Conservation (phyloP, 768 basidiomycete genomes). For the Pleurotus sapidus region DNA sequence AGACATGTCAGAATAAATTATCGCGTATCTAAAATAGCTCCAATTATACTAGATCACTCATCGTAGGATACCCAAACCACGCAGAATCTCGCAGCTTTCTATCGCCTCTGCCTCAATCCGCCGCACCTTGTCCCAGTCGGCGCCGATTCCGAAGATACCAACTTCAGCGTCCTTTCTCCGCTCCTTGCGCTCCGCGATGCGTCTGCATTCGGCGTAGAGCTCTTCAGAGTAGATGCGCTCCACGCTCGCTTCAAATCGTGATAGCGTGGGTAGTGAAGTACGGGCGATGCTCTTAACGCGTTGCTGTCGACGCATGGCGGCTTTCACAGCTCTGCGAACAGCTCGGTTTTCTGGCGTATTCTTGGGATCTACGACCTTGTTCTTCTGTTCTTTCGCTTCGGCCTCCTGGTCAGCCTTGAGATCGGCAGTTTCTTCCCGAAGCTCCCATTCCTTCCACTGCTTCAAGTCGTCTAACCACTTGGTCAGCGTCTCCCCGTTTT, state of each 20-base stretch:
- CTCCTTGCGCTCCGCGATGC: constrained; percentile 63
- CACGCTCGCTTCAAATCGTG: constrained; percentile 72
- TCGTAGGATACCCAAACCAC: constrained; percentile 49
- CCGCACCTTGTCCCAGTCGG: constrained; percentile 88
- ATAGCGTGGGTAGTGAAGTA: constrained; percentile 32
- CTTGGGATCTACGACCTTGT: neutral
- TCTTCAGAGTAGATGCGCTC: constrained; percentile 74
- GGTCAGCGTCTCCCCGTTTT: neutral
- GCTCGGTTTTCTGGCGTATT: constrained; percentile 16
- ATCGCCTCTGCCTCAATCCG: constrained; percentile 68
- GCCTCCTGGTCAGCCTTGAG: constrained; percentile 24
- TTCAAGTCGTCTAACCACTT: constrained; percentile 4
- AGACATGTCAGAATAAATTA: constrained; percentile 2
- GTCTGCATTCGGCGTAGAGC: constrained; percentile 70
- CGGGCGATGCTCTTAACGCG: constrained; percentile 29
- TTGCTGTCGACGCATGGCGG: constrained; percentile 8
- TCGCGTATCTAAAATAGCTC: neutral
- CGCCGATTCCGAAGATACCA: constrained; percentile 89
- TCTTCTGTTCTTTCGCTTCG: constrained; percentile 17
- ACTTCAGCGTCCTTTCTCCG: constrained; percentile 72
- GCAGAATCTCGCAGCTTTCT: constrained; percentile 76
- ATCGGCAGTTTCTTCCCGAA: constrained; percentile 31
- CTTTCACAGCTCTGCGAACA: neutral
- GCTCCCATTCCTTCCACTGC: constrained; percentile 35
- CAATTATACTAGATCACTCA: neutral